phyloP scores from a whole-genome alignment of 805 yeast species.

The Debaryomyces maramus region DNA sequence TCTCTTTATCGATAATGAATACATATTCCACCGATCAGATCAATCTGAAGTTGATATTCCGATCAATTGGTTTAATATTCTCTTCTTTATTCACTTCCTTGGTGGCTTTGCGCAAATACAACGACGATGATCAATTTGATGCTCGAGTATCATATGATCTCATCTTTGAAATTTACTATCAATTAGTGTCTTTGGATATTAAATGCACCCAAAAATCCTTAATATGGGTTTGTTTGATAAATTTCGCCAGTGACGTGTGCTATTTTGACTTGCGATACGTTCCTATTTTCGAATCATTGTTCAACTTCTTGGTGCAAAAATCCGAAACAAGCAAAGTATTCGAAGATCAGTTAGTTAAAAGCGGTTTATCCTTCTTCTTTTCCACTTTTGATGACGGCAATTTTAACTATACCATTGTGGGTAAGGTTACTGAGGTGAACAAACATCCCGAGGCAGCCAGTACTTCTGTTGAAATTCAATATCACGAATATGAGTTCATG shows the following conservation, averaged over 20 bases:
- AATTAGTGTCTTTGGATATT: conserved; percentile 11
- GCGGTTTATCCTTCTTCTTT: conserved; percentile 24
- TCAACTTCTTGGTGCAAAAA: conserved; percentile 16
- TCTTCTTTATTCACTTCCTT: conserved; percentile 17
- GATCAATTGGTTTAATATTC: conserved; percentile 16
- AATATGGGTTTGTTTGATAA: conserved; percentile 30
- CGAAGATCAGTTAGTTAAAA: conserved; percentile 20
- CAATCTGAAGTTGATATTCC: conserved; percentile 12
- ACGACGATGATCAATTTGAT: conserved; percentile 4
- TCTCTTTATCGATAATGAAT: conserved; percentile 10
- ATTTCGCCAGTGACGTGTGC: conserved; percentile 31
- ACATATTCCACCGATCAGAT: conserved; percentile 6
- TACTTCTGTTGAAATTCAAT: conserved; percentile 8
- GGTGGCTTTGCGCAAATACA: conserved; percentile 5
- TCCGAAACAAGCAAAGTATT: conserved; percentile 6
- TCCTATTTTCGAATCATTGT: conserved; percentile 18
- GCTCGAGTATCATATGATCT: conserved; percentile 1
- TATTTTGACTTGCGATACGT: conserved; percentile 25
- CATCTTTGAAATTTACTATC: conserved; percentile 8
- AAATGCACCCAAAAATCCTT: conserved; percentile 11
- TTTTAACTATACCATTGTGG: background rate
- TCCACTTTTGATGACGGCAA: conserved; percentile 19
- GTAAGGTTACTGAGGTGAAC: background rate
- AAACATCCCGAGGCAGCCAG: background rate
- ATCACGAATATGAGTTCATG: conserved; percentile 17